Base-by-base conservation (phyloP, 768 basidiomycete species). In the Phanerochaete sordida region DNA sequence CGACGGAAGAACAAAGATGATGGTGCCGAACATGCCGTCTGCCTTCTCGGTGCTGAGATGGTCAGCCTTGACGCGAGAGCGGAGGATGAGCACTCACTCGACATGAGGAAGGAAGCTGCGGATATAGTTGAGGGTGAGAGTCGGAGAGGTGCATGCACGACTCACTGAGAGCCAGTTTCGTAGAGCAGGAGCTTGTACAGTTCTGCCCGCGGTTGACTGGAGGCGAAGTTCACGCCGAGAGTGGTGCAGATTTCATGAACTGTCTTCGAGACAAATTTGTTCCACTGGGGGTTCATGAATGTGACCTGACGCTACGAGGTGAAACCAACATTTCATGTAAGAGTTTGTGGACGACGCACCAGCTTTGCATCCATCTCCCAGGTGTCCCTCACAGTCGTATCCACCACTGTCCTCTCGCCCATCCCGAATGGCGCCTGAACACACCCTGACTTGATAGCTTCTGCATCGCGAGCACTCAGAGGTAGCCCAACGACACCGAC, bases 1-100 rank as follows among this genome's bases (percentile, higher is more conserved):
- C 0, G 81, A 81, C 3, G 81, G 81, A 2, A 83, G 73, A 6
- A 81, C 62, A 27, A 84, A 67, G 49, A 82, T 70, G 23, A 81
- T 67, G 0, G 82, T 81, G 11, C 81, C 82, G 60, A 84, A 82
- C 79, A 81, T 82, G 1, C 77, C 79, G 30, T 74, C 60, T 1
- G 71, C 70, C 64, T 81, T 81, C 56, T 78, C 78, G 1, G 80
- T 81, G 57, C 81, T 82, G 7, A n/a, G 4, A 11, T 2, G 23
- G 9, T 8, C 11, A 31, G 7, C 11, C 7, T 6, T 35, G 6
- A 45, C 9, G 39, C 35, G 45, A 61, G 27, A 28, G 26, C 26
- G 12, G 51, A n/a, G 16, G 13, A 6, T 1, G 21, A 19, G 4
- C 4, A 67, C 78, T 35, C 63, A 81, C 79, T 82, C 80, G 66